Base-by-base conservation (phyloP, 2,329 filamentous ascomycete genomes). In the Shiraia sp. region DNA sequence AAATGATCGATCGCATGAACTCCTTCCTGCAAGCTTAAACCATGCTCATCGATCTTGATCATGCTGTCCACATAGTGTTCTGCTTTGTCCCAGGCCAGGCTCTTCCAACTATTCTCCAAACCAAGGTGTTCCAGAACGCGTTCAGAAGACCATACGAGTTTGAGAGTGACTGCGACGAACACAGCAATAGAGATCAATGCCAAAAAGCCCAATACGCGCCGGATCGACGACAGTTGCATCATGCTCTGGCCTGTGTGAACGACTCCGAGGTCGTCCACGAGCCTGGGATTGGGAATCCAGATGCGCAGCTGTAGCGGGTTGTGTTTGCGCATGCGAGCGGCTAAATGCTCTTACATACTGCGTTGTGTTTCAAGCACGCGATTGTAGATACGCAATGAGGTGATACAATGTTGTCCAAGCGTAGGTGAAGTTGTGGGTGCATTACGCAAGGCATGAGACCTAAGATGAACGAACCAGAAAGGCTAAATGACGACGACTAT, bases 1-100 rank as follows among this genome's bases (percentile, higher is more conserved):
- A 74, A 56, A 16, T 59, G 52, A 40, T 70, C 65, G 38, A 73
- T 72, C 1, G 71, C 68, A 51, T 73, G 71, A 9, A 14, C 22
- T 6, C 31, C 35, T 16, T n/a, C 31, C n/a, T 32, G 31, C 23
- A 35, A 14, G 13, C 31, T 30, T 17, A 26, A 27, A 2, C 39
- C 13, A n/a, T 12, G 26, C 12, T 25, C 17, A 24, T 19, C n/a
- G n/a, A 25, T 13, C n/a, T n/a, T 12, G 23, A 9, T 36, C 10
- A 17, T 38, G 13, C 32, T 24, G 17, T 30, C 30, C 7, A 13
- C 10, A 17, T 37, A 12, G 15, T 15, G 3, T 14, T 10, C 16
- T 22, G 32, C 15, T 26, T 26, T 31, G 22, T 23, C 29, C 32
- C 29, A 42, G 26, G 17, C 24, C 15, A 24, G 24, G 14, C 12